phyloP scores from a whole-genome alignment of 495 filamentous ascomycete genomes.

The Glutinoglossum americanum region DNA sequence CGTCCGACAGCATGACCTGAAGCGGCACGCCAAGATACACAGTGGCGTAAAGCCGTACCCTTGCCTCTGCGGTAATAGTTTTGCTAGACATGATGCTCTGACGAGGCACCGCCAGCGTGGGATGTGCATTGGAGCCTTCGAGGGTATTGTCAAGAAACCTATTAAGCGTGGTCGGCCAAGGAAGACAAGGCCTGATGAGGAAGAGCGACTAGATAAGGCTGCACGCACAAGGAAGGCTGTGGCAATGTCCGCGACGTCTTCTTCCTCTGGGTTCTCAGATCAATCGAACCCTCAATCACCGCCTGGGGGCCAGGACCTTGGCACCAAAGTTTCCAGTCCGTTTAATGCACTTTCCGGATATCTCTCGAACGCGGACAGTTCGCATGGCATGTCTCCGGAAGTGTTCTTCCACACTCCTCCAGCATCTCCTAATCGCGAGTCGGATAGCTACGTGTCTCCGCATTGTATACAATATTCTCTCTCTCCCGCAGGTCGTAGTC shows the following conservation, averaged over 20 bases:
- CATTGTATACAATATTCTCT: background rate
- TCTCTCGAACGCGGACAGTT: background rate
- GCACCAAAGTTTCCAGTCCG: background rate
- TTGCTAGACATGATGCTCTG: slow-evolving; percentile 82
- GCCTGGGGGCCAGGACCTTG: background rate
- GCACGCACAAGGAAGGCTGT: slow-evolving; percentile 24
- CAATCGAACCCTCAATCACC: slow-evolving; percentile 3
- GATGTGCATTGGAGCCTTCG: slow-evolving; percentile 84
- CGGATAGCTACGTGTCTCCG: background rate
- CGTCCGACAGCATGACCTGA: slow-evolving; percentile 89
- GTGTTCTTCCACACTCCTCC: slow-evolving; percentile 1
- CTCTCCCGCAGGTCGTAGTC: background rate
- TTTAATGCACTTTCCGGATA: background rate
- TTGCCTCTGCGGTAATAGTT: slow-evolving; percentile 75
- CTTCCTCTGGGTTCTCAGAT: slow-evolving; percentile 17
- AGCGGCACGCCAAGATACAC: slow-evolving; percentile 92
- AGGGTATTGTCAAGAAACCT: slow-evolving; percentile 51
- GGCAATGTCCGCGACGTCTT: slow-evolving; percentile 20
- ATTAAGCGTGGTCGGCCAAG: slow-evolving; percentile 47
- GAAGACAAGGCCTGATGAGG: slow-evolving; percentile 39
- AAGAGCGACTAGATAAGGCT: slow-evolving; percentile 44
- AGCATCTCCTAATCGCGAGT: background rate
- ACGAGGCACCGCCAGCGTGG: slow-evolving; percentile 85
- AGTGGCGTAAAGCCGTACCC: slow-evolving; percentile 80
- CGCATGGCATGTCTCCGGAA: background rate